Conservation (phyloP, 768 basidiomycete genomes). For the Baorangia bicolor region DNA sequence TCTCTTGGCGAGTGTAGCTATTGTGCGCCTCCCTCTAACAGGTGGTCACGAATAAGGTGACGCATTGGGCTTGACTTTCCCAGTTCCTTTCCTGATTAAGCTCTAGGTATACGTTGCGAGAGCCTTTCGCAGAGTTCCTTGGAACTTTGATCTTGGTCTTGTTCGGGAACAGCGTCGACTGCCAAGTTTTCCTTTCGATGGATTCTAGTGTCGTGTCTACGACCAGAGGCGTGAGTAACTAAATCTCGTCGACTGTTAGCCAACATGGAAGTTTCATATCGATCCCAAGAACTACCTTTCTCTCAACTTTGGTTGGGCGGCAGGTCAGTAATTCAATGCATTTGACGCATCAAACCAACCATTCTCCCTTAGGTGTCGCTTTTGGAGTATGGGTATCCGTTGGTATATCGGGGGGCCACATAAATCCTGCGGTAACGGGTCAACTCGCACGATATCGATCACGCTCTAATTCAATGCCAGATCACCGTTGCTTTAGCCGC, state of each 20-base stretch:
- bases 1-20: neutral
- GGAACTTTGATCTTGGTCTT: constrained; percentile 53
- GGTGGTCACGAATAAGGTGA: constrained; percentile 53
- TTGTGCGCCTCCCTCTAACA: constrained; percentile 38
- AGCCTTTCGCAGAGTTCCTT: constrained; percentile 61
- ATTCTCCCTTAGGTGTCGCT: constrained; percentile 39
- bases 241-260: neutral
- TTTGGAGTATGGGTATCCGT: constrained; percentile 64
- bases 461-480: constrained; percentile 26
- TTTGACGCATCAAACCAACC: neutral
- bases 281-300: constrained; percentile 15
- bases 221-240: constrained; percentile 48
- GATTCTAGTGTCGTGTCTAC: constrained; percentile 41
- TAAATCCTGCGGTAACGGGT: constrained; percentile 58
- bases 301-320: constrained; percentile 25
- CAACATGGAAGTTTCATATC: neutral
- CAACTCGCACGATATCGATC: neutral
- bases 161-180: constrained; percentile 54
- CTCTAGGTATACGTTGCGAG: constrained; percentile 43
- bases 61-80: constrained; percentile 2
- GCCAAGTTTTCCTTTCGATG: constrained; percentile 49
- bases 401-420: constrained; percentile 67
- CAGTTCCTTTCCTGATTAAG: neutral
- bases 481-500: constrained; percentile 63
- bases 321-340: constrained; percentile 1